Conservation (phyloP, 805 yeast genomes). For the Clavispora phyllophila region DNA sequence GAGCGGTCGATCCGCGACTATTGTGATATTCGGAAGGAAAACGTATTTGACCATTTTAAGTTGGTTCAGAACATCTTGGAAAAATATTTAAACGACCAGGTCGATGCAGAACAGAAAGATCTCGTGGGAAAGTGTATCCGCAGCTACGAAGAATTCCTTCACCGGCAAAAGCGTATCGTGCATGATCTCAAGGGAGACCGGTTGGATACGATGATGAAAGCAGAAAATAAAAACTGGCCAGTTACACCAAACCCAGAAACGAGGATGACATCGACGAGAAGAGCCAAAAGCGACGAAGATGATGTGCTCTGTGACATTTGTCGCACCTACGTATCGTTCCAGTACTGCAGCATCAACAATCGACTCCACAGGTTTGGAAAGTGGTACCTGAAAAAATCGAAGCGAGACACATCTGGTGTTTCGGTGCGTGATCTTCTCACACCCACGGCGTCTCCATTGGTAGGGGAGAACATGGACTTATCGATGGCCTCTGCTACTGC, state of each 20-base stretch:
- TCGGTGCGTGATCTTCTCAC: slow-evolving; percentile 27
- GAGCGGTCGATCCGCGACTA: slow-evolving; percentile 26
- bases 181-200: slow-evolving; percentile 17
- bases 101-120: slow-evolving; percentile 2
- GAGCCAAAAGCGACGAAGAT: slow-evolving; percentile 29
- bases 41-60: slow-evolving; percentile 49
- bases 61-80: slow-evolving; percentile 42
- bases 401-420: neutral
- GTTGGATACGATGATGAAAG: slow-evolving; percentile 3
- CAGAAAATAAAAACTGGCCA: neutral
- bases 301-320: slow-evolving; percentile 48
- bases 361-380: slow-evolving; percentile 15
- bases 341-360: slow-evolving; percentile 40
- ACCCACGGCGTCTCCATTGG: slow-evolving; percentile 34
- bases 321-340: slow-evolving; percentile 43
- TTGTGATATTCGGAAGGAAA: slow-evolving; percentile 35
- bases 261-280: neutral
- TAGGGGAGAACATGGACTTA: slow-evolving; percentile 3
- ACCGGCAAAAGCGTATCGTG: slow-evolving; percentile 17
- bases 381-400: slow-evolving; percentile 14
- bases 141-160: slow-evolving; percentile 23
- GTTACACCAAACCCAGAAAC: neutral
- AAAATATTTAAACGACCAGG: slow-evolving; percentile 12
- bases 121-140: slow-evolving; percentile 20
- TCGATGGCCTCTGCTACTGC: neutral